Evolutionary conservation across 2,329 filamentous ascomycete species (phyloP).

Genomic region (Ophiostoma sp.): DNA sequence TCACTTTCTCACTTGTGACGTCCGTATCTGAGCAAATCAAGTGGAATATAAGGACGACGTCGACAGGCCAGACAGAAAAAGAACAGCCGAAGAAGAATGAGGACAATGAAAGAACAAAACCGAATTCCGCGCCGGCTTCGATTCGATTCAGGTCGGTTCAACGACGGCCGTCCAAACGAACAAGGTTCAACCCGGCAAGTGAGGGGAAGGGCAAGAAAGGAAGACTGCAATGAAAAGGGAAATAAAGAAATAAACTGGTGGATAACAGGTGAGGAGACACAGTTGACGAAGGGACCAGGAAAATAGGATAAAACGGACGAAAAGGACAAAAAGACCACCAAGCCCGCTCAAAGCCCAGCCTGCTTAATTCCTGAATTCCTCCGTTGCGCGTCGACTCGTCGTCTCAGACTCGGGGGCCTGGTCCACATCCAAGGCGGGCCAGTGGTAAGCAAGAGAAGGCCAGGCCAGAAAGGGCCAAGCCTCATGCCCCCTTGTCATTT

Average conservation of each 20-base stretch:
- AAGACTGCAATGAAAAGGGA: background rate
- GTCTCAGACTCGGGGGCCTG: constrained; percentile 10
- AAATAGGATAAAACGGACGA: background rate
- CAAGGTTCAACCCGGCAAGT: constrained; percentile 6
- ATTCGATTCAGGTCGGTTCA: background rate
- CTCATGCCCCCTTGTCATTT: background rate
- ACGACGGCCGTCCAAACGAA: background rate
- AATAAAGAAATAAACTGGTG: background rate
- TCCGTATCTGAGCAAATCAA: background rate
- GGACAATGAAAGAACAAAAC: background rate
- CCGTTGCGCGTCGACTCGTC: constrained; percentile 8
- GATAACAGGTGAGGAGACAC: background rate
- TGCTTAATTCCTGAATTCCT: background rate
- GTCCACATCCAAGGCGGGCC: constrained; percentile 11
- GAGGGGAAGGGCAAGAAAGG: background rate
- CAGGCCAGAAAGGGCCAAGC: background rate
- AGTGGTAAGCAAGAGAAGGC: background rate
- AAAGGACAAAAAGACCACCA: background rate
- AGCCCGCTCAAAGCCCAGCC: background rate
- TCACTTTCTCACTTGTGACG: background rate
- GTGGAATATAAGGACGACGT: background rate
- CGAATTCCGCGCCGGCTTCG: background rate
- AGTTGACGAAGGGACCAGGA: background rate
- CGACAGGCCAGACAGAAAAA: background rate
- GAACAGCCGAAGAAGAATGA: background rate